These are phyloP conservation scores for Dunaliella primolecta DNA, from an alignment of 139 green algal genomes.

Conservation along the genomic window DNA sequence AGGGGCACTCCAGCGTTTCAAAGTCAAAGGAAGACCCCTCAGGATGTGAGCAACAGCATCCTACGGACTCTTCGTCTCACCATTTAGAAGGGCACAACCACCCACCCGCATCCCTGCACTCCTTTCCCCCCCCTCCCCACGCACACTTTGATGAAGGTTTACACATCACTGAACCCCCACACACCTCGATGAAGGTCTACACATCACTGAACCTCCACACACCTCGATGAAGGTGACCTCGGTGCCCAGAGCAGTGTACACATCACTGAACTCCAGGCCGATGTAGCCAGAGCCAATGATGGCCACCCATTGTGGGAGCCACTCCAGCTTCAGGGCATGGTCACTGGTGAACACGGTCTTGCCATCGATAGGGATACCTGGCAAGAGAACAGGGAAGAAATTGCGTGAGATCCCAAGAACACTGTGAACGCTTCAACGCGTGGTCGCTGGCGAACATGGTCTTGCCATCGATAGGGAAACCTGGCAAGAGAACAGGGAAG, in stretches of 20 bases:
- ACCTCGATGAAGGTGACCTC: slow-evolving; percentile 98
- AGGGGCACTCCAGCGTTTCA: no score
- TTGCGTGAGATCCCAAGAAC: no score
- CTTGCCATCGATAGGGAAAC: slow-evolving; percentile 98
- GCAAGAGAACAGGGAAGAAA: no score
- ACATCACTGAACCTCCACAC: not conserved
- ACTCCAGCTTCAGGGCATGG: slow-evolving; percentile 98
- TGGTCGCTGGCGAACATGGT: slow-evolving; percentile 98
- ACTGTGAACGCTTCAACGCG: slow-evolving; percentile 88
- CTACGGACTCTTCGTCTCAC: no score
- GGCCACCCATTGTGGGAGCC: slow-evolving; percentile 96
- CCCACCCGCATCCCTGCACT: no score
- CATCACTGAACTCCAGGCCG: slow-evolving; percentile 97
- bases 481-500: no score
- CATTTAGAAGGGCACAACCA: no score
- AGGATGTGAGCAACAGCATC: no score
- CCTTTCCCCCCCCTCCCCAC: no score
- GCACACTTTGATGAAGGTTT: not conserved
- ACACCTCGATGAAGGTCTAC: not conserved
- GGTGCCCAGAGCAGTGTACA: slow-evolving; percentile 93
- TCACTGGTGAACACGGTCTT: slow-evolving; percentile 99
- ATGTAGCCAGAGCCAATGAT: slow-evolving; percentile 99
- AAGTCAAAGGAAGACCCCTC: no score
- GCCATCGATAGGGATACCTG: slow-evolving; percentile 95
- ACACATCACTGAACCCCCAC: not conserved